These are phyloP conservation scores for Maudiozyma barnettii DNA, from an alignment of 805 yeast genomes.

Conservation along the genomic window DNA sequence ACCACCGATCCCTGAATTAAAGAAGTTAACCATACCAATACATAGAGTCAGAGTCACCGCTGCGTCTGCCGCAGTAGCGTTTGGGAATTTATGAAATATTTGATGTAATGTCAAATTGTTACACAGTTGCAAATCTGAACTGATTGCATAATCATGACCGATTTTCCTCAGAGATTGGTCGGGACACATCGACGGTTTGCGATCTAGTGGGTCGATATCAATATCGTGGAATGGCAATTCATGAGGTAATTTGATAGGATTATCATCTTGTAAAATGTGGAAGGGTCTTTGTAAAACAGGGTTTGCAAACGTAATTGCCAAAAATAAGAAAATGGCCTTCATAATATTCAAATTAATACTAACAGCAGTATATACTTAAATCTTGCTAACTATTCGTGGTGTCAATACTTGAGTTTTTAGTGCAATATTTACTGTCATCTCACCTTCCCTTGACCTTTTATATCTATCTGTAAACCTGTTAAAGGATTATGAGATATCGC, in stretches of 20 bases:
- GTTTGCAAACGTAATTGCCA: no score
- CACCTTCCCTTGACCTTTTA: no score
- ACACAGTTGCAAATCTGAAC: slow-evolving; percentile 32
- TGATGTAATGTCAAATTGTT: slow-evolving; percentile 20
- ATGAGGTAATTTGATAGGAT: background rate
- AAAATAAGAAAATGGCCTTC: no score
- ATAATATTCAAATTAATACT: no score
- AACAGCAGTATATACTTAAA: no score
- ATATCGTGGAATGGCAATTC: slow-evolving; percentile 24
- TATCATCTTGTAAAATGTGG: background rate
- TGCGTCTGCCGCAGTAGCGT: slow-evolving; percentile 88
- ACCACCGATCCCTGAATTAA: slow-evolving; percentile 87
- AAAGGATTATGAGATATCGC: no score
- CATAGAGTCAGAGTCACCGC: slow-evolving; percentile 84
- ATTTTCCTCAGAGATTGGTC: slow-evolving; percentile 15
- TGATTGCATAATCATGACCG: slow-evolving; percentile 26
- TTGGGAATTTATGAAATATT: slow-evolving; percentile 24
- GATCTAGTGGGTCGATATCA: slow-evolving; percentile 31
- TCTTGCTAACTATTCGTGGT: no score
- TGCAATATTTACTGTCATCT: no score
- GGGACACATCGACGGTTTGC: slow-evolving; percentile 32
- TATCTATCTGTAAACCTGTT: no score
- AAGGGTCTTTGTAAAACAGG: background rate
- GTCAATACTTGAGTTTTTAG: no score
- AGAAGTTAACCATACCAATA: slow-evolving; percentile 73